Evolutionary conservation across 768 basidiomycete species (phyloP).

Genomic region (Mycena indigotica): DNA sequence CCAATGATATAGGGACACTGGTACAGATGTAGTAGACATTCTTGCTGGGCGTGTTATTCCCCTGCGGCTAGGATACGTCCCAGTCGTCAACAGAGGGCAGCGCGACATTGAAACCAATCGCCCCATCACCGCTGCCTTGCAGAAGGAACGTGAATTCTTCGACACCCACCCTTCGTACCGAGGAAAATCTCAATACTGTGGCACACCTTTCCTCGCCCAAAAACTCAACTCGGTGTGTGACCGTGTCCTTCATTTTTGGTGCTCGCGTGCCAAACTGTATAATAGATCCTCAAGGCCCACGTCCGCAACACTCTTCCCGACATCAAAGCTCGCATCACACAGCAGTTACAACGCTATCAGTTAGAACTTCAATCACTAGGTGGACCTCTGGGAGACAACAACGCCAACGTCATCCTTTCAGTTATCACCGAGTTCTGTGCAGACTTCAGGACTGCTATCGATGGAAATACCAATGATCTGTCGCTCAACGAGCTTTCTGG

Average conservation of each 20-base stretch:
- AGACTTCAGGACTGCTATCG: slow-evolving; percentile 95
- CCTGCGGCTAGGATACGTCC: slow-evolving; percentile 93
- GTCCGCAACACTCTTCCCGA: slow-evolving; percentile 97
- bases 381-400: slow-evolving; percentile 85
- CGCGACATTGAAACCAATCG: slow-evolving; percentile 93
- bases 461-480: slow-evolving; percentile 96
- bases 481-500: slow-evolving; percentile 96
- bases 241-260: neutral
- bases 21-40: slow-evolving; percentile 98
- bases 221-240: slow-evolving; percentile 87
- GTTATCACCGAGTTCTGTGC: slow-evolving; percentile 98
- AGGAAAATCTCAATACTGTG: slow-evolving; percentile 93
- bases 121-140: slow-evolving; percentile 81
- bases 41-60: slow-evolving; percentile 97
- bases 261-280: slow-evolving; percentile 2
- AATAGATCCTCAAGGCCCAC: slow-evolving; percentile 97
- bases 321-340: slow-evolving; percentile 93
- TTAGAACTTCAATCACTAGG: slow-evolving; percentile 83
- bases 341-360: slow-evolving; percentile 86
- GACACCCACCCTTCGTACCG: slow-evolving; percentile 93
- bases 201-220: slow-evolving; percentile 93
- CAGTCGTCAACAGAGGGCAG: slow-evolving; percentile 98
- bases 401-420: slow-evolving; percentile 90
- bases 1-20: slow-evolving; percentile 74
- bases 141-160: slow-evolving; percentile 90